Base-by-base conservation (phyloP, 192 early-diverging fungal genomes). In the Entomortierella chlamydospora region DNA sequence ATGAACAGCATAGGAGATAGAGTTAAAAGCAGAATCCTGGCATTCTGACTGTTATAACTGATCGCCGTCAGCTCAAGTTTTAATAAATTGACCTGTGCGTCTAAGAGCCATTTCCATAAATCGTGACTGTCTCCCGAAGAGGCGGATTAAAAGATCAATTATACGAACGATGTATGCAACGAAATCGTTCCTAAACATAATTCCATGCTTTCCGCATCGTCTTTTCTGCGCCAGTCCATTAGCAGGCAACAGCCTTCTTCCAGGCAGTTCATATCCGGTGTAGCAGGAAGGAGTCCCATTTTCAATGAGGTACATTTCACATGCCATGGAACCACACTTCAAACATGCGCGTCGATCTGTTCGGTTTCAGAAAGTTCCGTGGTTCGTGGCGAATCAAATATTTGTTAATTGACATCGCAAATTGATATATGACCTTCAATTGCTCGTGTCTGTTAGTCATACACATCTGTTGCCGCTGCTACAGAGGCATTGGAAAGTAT, bases 401-500 rank as follows among this genome's bases (percentile, higher is more conserved):
- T 10, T 10, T 47, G 45, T 47, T 15, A 47, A 47, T 47, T 47
- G 15, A 20, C 20, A 4, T 15, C 4, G 15, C 15, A 15, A 4
- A 47, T 47, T 17, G 45, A 47, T 47, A 20, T 20, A 47, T 47
- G 45, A 47, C 5, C 5, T 47, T 4, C 45, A 47, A 47, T 47
- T n/a, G 20, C 29, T 37, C 33, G 12, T 25, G 28, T 23, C 2
- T 9, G 4, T 0, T 69, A 78, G 73, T 49, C 66, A 3, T 58
- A 39, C 28, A 79, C 65, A n/a, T 56, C 82, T 2, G 28, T 56
- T 20, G 7, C 57, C 11, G 64, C 65, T 10, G 74, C 74, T 0
- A 30, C 43, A 12, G 53, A 69, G 37, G 68, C 65, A 31, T 28
- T 81, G 23, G 72, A 82, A 12, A 67, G 58, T 12, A 77, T 87